Percentiles rank a stretch among this genome's conserved stretches.
phyloP scores from a whole-genome alignment of 2,329 filamentous ascomycete genomes.

The Monilinia polystroma region DNA sequence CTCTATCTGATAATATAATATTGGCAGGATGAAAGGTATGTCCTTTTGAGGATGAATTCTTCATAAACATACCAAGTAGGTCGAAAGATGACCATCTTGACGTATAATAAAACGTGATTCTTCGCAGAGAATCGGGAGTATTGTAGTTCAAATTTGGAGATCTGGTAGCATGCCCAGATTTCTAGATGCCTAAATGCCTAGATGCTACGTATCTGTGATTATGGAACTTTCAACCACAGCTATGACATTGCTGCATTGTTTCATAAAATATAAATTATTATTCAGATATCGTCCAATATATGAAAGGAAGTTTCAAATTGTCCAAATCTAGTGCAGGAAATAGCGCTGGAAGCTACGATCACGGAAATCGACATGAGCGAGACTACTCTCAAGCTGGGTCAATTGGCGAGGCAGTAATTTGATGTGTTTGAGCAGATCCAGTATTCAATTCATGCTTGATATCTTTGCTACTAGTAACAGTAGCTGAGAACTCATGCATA shows the following conservation, averaged over 20 bases:
- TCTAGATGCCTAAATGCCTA: not conserved
- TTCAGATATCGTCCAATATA: not conserved
- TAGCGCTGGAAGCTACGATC: not conserved
- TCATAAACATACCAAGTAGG: not conserved
- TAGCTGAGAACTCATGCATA: not conserved
- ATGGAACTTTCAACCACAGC: not conserved
- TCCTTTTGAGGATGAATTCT: too few species aligned
- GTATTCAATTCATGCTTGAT: not conserved
- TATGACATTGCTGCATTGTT: not conserved
- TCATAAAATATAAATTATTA: not conserved
- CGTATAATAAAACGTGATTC: not conserved
- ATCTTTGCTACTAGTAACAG: conserved; percentile 3
- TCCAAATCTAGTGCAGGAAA: not conserved
- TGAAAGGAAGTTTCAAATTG: not conserved
- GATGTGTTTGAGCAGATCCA: not conserved
- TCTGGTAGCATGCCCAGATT: not conserved
- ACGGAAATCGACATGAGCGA: not conserved
- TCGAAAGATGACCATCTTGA: not conserved
- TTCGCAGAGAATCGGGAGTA: not conserved
- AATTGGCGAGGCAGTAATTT: conserved; percentile 16
- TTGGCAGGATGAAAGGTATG: not conserved
- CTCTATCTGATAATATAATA: not conserved
- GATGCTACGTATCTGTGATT: not conserved
- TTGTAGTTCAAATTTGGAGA: not conserved
- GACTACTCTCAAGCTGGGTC: not conserved